Base-by-base conservation (phyloP, 2,329 filamentous ascomycete species). In the Ophiostoma ips region DNA sequence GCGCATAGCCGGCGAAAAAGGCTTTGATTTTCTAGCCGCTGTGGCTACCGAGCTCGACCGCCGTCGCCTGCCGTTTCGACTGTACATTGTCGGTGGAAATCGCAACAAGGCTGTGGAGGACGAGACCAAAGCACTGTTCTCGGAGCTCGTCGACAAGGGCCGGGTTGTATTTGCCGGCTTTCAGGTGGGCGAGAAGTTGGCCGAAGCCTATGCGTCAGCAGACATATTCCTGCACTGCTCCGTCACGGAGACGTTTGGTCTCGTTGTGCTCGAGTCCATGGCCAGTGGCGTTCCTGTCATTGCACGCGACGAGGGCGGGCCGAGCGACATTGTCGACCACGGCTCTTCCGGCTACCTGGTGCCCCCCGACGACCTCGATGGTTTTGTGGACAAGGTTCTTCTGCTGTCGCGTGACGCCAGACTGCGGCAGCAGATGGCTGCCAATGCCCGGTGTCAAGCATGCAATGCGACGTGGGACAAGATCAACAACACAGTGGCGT, bases 211-310 rank as follows among this genome's bases (percentile, higher is more conserved):
- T 56, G 80, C 82, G 2, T 76, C 75, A 3, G 80, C 75, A 1
- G 81, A 85, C 58, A 56, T 85, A n/a, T 84, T 85, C 59, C 63
- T 85, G 13, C 81, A 85, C 64, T 83, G 79, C 63, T 84, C 78
- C 19, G 68, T 84, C 51, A 84, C 81, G 1, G 81, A 85, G 62
- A 85, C 81, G 0, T 84, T 85, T 61, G 81, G 81, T 0, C 67
- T 85, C 10, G 81, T 85, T 0, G 81, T 84, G 1, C 66, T 84
- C 2, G 81, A 84, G 62, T 76, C 77, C 3, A 84, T 85, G 80
- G 80, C 81, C 0, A 83, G 79, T 55, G 79, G 80, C 3, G 71
- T 86, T 2, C 80, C 81, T 0, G 81, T 85, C 21, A 69, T 85
- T 48, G 81, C 81, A 3, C 71, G 82, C 43, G 79, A 84, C 57